A percentile compares a stretch with the other conserved stretches of the same genome.
Evolutionary conservation across 1,284 basidiomycete species (phyloP).

Genomic region (Ceratobasidium sp.): DNA sequence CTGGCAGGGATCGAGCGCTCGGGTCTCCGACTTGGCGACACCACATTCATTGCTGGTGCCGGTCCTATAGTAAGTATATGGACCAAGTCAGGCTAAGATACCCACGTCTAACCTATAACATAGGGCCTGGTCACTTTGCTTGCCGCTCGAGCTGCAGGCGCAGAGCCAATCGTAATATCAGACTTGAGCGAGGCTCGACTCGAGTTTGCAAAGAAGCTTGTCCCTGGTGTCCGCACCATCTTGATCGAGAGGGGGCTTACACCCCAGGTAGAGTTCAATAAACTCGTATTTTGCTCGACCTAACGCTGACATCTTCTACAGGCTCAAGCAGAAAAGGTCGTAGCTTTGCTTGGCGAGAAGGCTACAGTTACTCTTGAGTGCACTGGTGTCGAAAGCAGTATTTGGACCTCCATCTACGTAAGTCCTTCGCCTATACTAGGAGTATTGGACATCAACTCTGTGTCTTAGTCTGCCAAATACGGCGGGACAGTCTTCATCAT

Average conservation of each 20-base stretch:
- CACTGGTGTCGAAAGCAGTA: conserved; percentile 88
- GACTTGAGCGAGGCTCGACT: conserved; percentile 62
- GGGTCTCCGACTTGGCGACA: conserved; percentile 59
- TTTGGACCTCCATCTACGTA: conserved; percentile 83
- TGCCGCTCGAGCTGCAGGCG: conserved; percentile 62
- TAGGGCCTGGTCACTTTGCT: conserved; percentile 63
- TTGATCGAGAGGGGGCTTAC: conserved; percentile 52
- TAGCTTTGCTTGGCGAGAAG: conserved; percentile 28
- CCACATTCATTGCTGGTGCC: conserved; percentile 56
- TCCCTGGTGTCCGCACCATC: conserved; percentile 59
- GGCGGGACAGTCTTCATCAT: conserved; percentile 63
- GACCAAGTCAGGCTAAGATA: background rate
- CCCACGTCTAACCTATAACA: conserved; percentile 43
- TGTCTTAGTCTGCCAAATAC: conserved; percentile 56
- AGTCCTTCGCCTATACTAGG: conserved; percentile 47
- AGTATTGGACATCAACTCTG: background rate
- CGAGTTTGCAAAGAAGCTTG: conserved; percentile 62
- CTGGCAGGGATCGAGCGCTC: conserved; percentile 63
- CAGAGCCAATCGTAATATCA: conserved; percentile 63
- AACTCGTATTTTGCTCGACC: background rate
- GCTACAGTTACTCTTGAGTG: conserved; percentile 75
- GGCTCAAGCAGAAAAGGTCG: conserved; percentile 37
- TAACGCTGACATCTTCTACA: background rate
- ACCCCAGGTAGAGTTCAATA: conserved; percentile 52
- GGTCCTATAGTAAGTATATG: conserved; percentile 51